Base-by-base conservation (phyloP, 306 rosid species). In the Fragaria ananassa region DNA sequence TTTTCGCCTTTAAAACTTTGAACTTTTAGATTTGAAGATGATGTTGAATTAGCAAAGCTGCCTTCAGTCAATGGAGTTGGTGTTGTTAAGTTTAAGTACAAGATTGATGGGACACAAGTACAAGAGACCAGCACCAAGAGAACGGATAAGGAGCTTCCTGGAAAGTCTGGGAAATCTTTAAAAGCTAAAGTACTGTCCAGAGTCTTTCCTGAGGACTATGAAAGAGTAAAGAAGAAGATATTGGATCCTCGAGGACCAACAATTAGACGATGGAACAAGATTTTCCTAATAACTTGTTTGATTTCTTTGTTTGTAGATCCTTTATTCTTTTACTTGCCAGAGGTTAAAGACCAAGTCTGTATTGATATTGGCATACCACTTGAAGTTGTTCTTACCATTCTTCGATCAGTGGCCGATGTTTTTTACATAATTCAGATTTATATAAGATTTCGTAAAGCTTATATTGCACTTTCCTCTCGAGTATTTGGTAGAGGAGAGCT, bases 401-500 rank as follows among this genome's bases (percentile, higher is more conserved):
- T 87, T 72, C 77, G 91, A 82, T 71, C 91, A 12, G 27, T 82
- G 44, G 83, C 84, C 3, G 88, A 87, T 66, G 72, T 65, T 37
- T 87, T 87, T 75, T 87, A 87, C 84, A 35, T 81, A 18, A 58
- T 85, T 76, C 91, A 87, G 17, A 87, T 87, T 61, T 78, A 68
- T 25, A 72, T 82, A 65, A 78, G 79, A 44, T 85, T 87, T 27
- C 88, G 80, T 27, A 87, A 86, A 50, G 91, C 91, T 31, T 87
- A 77, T 62, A 76, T 87, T 18, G 91, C 91, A 12, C 91, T 88
- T 13, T 87, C 88, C 23, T 87, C 91, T 62, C 87, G 87, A 68
- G 91, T 87, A 50, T 82, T 87, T 63, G 91, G 91, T 69, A 78
- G 91, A 82, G 88, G 91, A 80, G 91, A 87, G 82, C 88, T 87